These are phyloP conservation scores for Ilex asprella DNA, from an alignment of 257 asterid genomes.

Conservation along the genomic window DNA sequence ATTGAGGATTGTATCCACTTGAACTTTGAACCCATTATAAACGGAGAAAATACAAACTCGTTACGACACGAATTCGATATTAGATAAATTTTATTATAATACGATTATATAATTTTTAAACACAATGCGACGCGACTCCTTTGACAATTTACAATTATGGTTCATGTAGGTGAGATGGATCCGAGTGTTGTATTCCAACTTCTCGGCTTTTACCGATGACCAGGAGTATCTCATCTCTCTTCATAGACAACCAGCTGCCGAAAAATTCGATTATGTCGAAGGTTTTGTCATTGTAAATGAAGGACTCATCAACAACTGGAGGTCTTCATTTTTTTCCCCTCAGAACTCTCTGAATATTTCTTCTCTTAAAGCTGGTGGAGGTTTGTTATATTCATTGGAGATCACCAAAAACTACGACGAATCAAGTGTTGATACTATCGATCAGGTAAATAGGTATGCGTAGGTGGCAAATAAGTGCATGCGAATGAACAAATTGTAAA, in stretches of 20 bases:
- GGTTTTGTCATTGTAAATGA: constrained; percentile 76
- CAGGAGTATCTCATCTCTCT: constrained; percentile 65
- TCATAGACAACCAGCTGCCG: constrained; percentile 29
- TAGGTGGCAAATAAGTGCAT: no score
- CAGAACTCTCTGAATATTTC: constrained; percentile 63
- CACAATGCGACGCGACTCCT: no score
- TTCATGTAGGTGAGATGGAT: constrained; percentile 70
- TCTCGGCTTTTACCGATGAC: constrained; percentile 56
- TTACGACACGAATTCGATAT: no score
- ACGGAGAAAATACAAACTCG: no score
- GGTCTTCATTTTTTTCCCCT: constrained; percentile 75
- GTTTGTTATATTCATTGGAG: constrained; percentile 67
- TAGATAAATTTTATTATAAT: no score
- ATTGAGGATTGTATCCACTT: no score
- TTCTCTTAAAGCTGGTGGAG: constrained; percentile 42
- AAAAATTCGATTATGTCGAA: constrained; percentile 65
- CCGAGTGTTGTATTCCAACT: constrained; percentile 59
- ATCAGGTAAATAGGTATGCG: constrained; percentile 34
- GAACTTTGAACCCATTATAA: no score
- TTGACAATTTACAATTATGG: neutral
- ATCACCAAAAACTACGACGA: constrained; percentile 53
- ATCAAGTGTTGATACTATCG: constrained; percentile 28
- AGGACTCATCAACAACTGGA: constrained; percentile 73
- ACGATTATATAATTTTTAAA: no score
- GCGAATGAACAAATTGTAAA: no score